phyloP scores from a whole-genome alignment of 2,329 filamentous ascomycete species.

The Proliferodiscus dingleyae region DNA sequence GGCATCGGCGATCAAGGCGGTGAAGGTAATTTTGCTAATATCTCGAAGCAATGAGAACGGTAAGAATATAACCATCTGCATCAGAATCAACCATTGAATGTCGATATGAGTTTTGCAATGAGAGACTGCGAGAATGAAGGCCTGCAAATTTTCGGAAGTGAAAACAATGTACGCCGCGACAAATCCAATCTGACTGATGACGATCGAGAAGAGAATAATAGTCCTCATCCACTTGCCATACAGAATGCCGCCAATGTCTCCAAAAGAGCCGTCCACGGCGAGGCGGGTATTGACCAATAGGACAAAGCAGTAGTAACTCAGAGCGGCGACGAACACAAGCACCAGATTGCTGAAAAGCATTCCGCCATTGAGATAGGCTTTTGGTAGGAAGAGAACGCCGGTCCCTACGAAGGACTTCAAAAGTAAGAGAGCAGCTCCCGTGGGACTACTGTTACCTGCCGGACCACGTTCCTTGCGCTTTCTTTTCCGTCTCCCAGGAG shows the following conservation, averaged over 20 bases:
- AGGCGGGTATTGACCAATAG: slow-evolving; percentile 83
- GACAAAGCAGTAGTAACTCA: slow-evolving; percentile 98
- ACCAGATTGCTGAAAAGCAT: slow-evolving; percentile 96
- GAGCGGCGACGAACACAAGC: slow-evolving; percentile 73
- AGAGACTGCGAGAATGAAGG: slow-evolving; percentile 87
- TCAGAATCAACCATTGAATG: slow-evolving; percentile 83
- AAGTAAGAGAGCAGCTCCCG: slow-evolving; percentile 75
- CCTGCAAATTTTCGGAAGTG: slow-evolving; percentile 90
- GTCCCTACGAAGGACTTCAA: slow-evolving; percentile 98
- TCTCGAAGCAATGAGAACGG: slow-evolving; percentile 91
- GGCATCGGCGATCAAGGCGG: slow-evolving; percentile 85
- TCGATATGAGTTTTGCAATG: slow-evolving; percentile 81
- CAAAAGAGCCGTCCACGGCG: slow-evolving; percentile 88
- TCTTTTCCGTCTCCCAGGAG: slow-evolving; percentile 67
- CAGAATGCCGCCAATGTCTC: slow-evolving; percentile 88
- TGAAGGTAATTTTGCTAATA: slow-evolving; percentile 95
- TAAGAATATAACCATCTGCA: slow-evolving; percentile 94
- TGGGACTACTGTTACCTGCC: slow-evolving; percentile 71
- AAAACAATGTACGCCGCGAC: slow-evolving; percentile 96
- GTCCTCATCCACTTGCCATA: slow-evolving; percentile 88
- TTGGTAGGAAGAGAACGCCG: slow-evolving; percentile 86
- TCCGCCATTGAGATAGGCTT: slow-evolving; percentile 90
- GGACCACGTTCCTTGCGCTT: slow-evolving; percentile 70
- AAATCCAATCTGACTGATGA: slow-evolving; percentile 92
- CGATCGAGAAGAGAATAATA: slow-evolving; percentile 84